phyloP scores from a whole-genome alignment of 345 rosid genomes.

The Mallotus nudiflorus region DNA sequence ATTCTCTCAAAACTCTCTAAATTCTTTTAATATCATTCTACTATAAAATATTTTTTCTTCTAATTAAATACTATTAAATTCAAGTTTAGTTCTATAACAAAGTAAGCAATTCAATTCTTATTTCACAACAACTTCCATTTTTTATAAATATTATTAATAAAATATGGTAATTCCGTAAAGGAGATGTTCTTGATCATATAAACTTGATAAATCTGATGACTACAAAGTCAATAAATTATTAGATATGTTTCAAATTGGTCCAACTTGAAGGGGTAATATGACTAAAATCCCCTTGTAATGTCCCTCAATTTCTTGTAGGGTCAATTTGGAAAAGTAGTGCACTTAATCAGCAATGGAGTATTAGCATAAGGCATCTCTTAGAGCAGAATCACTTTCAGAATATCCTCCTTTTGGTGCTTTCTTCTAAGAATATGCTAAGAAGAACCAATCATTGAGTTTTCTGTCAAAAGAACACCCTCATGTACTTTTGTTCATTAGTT shows the following conservation, averaged over 20 bases:
- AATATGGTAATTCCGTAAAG: too few relatives aligned
- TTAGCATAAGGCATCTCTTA: slow-evolving; percentile 14
- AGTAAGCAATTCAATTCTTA: too few relatives aligned
- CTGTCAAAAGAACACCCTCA: background rate
- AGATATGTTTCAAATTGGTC: background rate
- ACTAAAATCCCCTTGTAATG: background rate
- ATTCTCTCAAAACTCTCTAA: too few relatives aligned
- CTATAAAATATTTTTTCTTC: too few relatives aligned
- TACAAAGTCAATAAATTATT: background rate
- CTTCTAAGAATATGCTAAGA: slow-evolving; percentile 41
- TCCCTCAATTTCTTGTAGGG: background rate
- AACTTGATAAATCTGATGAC: too few relatives aligned
- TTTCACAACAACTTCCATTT: too few relatives aligned
- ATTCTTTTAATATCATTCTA: too few relatives aligned
- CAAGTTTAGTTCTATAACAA: too few relatives aligned
- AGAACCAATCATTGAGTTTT: background rate
- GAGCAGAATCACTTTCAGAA: slow-evolving; percentile 29
- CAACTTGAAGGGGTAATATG: background rate
- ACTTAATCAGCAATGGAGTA: background rate
- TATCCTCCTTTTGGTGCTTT: slow-evolving; percentile 33
- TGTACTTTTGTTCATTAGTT: background rate
- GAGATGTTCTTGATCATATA: too few relatives aligned
- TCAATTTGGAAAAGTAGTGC: slow-evolving; percentile 7
- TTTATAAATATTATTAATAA: too few relatives aligned
- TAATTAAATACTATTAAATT: too few relatives aligned